phyloP scores from a whole-genome alignment of 192 early-diverging fungal genomes.

The Chytriomyces hyalinus region DNA sequence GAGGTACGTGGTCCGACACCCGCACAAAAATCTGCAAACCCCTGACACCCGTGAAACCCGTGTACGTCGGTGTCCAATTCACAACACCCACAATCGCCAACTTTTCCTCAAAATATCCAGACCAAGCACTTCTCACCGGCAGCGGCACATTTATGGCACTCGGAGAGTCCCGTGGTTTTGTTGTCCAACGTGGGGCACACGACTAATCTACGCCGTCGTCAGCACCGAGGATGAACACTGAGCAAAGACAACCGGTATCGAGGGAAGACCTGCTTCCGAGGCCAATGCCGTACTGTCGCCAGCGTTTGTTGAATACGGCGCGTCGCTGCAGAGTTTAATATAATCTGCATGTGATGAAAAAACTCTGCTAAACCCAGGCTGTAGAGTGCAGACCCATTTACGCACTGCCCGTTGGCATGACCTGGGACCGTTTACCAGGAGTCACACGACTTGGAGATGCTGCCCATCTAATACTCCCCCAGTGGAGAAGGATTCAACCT shows the following conservation, averaged over 20 bases:
- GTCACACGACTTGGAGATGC: neutral
- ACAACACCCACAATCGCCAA: no score
- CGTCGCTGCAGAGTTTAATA: no score
- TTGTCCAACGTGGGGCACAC: constrained; percentile 34
- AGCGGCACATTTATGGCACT: neutral
- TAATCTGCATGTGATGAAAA: neutral
- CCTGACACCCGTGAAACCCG: no score
- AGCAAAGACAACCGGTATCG: neutral
- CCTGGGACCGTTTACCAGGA: no score
- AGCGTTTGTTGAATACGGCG: no score
- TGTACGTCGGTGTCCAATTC: no score
- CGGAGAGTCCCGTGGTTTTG: no score
- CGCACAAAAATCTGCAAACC: no score
- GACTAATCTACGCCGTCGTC: constrained; percentile 6
- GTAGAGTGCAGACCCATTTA: neutral
- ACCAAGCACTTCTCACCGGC: constrained; percentile 39
- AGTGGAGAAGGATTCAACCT: constrained; percentile 7
- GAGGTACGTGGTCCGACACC: no score
- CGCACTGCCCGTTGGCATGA: no score
- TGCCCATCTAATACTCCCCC: neutral
- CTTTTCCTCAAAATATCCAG: constrained; percentile 1
- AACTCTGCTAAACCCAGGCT: neutral
- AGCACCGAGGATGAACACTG: neutral
- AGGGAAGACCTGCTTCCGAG: no score
- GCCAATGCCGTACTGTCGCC: no score